Percentiles rank a stretch among this genome's conserved stretches.
phyloP scores from a whole-genome alignment of 371 early-diverging fungal species.

The Mortierella sp. region DNA sequence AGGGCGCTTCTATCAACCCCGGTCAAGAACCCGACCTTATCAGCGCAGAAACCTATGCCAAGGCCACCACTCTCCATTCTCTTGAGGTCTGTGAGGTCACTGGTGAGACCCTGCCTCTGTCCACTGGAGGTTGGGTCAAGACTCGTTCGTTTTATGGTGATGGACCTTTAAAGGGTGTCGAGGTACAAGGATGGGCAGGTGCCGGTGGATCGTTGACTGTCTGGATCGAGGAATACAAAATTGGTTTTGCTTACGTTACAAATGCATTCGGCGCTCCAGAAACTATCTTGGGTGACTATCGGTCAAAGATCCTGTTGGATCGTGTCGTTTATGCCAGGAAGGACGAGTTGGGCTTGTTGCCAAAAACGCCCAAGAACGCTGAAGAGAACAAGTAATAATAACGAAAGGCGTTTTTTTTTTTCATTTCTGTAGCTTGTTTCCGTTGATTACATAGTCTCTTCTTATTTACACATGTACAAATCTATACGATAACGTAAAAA shows the following conservation, averaged over 20 bases:
- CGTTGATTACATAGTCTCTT: background rate
- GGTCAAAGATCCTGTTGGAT: conserved; percentile 32
- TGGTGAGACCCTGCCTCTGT: conserved; percentile 25
- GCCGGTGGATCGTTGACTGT: conserved; percentile 68
- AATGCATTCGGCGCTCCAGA: conserved; percentile 54
- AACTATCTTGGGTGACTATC: conserved; percentile 32
- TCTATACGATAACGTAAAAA: too few species aligned
- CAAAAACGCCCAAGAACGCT: conserved; percentile 5
- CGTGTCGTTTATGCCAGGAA: conserved; percentile 48
- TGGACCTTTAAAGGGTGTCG: conserved; percentile 46
- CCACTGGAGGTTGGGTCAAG: conserved; percentile 55
- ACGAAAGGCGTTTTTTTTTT: background rate
- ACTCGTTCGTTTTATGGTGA: conserved; percentile 44
- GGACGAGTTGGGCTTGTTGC: conserved; percentile 39
- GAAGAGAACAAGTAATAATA: background rate
- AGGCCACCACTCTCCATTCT: conserved; percentile 39
- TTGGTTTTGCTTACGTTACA: conserved; percentile 69
- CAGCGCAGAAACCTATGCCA: conserved; percentile 31
- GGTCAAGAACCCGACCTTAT: conserved; percentile 62
- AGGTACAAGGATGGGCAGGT: conserved; percentile 68
- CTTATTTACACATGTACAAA: too few species aligned
- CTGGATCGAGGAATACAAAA: conserved; percentile 67
- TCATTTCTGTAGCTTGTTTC: background rate
- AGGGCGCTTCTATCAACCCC: conserved; percentile 63
- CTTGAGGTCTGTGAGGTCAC: conserved; percentile 10